Evolutionary conservation across 139 green algal genomes (phyloP).

Genomic region (Chlamydomonas schloesseri): DNA sequence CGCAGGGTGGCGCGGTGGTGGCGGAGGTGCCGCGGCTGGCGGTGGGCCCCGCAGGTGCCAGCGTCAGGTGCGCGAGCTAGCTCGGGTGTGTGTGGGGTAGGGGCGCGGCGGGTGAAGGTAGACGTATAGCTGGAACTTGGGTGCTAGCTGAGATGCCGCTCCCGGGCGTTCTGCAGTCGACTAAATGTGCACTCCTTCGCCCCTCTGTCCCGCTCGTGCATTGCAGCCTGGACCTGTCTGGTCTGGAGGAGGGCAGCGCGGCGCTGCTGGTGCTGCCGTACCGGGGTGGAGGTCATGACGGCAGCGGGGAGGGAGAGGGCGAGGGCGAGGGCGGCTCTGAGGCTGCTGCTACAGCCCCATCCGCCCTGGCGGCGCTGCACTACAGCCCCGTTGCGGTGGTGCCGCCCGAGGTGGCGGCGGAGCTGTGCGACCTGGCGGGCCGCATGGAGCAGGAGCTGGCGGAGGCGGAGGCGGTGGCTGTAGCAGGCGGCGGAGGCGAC

Average conservation of each 20-base stretch:
- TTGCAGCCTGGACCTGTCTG: slow-evolving; percentile 1
- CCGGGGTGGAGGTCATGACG: background rate
- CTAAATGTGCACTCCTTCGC: too few species aligned
- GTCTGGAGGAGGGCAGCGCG: slow-evolving; percentile 1
- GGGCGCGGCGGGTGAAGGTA: too few species aligned
- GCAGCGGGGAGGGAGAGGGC: background rate
- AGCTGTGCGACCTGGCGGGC: slow-evolving; percentile 7
- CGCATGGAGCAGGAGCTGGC: slow-evolving; percentile 6
- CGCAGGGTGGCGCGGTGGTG: slow-evolving; percentile 26
- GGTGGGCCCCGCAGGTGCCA: slow-evolving; percentile 7
- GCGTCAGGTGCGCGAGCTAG: slow-evolving; percentile 14
- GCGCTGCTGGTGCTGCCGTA: slow-evolving; percentile 35
- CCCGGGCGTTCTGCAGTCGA: background rate
- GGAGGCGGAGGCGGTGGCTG: background rate
- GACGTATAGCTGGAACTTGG: background rate
- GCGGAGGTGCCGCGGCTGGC: slow-evolving; percentile 22
- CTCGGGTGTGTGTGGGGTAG: background rate
- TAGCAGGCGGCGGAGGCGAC: too few species aligned
- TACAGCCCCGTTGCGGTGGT: slow-evolving; percentile 3
- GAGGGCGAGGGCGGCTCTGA: background rate
- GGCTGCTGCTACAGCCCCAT: background rate
- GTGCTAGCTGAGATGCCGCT: background rate
- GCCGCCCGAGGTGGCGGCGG: background rate
- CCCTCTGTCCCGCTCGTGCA: too few species aligned
- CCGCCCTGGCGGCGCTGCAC: background rate